Conservation (phyloP, 2,329 filamentous ascomycete genomes). For the Cladorrhinum sp. region DNA sequence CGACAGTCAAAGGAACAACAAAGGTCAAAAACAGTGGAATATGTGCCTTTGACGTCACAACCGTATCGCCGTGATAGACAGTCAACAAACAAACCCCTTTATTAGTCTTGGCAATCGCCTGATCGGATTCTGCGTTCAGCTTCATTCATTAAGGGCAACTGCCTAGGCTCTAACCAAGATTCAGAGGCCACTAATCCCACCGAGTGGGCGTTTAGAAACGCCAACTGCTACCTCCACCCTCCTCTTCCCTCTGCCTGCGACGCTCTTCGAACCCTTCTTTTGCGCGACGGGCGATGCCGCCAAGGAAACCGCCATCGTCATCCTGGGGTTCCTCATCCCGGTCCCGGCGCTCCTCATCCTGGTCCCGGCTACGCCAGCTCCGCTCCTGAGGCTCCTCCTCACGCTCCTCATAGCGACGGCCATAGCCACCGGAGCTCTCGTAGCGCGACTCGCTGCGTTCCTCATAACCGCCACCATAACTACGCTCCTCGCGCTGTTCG, state of each 20-base stretch:
- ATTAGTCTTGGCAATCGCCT: not conserved
- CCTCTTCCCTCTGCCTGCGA: constrained; percentile 20
- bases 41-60: no score
- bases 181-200: not conserved
- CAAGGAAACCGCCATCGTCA: constrained; percentile 19
- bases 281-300: constrained; percentile 25
- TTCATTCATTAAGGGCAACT: not conserved
- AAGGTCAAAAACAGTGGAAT: no score
- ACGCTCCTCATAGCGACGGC: constrained; percentile 18
- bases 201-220: not conserved
- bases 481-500: constrained; percentile 54
- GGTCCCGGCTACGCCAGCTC: constrained; percentile 24
- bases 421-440: constrained; percentile 24
- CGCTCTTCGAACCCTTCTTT: constrained; percentile 23
- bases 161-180: not conserved
- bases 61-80: no score
- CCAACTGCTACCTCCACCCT: constrained; percentile 20
- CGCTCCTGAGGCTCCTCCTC: constrained; percentile 2
- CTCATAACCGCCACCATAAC: constrained; percentile 4
- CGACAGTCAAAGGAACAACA: no score
- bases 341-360: constrained; percentile 11
- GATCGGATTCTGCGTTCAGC: not conserved
- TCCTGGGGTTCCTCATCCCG: not conserved
- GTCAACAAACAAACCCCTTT: not conserved
- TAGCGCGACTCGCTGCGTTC: constrained; percentile 29